Evolutionary conservation across 139 green algal genomes (phyloP), one percentile per base, ranked within the genome.

Genomic region (Chlamydomonas sp.): DNA sequence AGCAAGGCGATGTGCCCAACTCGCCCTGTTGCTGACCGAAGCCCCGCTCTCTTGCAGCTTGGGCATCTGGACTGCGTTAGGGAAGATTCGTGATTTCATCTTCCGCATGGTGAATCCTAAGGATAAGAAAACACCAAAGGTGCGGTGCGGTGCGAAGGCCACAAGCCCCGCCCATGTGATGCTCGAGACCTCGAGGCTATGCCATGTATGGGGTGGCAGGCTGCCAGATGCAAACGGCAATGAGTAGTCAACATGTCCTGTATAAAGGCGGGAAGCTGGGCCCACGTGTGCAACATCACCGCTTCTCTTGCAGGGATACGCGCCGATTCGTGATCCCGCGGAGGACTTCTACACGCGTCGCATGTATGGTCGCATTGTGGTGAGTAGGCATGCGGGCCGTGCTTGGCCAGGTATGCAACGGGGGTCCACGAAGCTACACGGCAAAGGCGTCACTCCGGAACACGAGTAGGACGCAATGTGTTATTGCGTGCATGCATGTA

Each of bases 341-440:
- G 96, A 99, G 81, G 97, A 99, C 84, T 99, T 99, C 86, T 99
- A 99, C 92, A 98, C 97, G 1, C 90, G 98, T 10, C 93, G 97
- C 63, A 94, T 99, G 87, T 99, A 97, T 85, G 93, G 95, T n/a
- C 92, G 97, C 49, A 97, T 99, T 72, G 93, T 97, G 80, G 96
- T 97, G 63, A 86, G 93, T 79, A 60, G 18, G 15, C 58, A 73
- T 71, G 61, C 10, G 5, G 64, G n/a, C 5, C 4, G 73, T 80
- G 66, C 68, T 81, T 82, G 74, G 63, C 4, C 57, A 77, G 7
- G 72, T 8, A 63, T 9, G 75, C 2, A 6, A 6, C 57, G 63
- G 75, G 3, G 7, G 1, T 3, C 4, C 20, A n/a, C 6, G 8
- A 63, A 15, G 9, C 77, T 77, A 75, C 77, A 78, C 16, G 67